Base-by-base conservation (phyloP, 176 grass and related monocot genomes). In the Lolium multiflorum region DNA sequence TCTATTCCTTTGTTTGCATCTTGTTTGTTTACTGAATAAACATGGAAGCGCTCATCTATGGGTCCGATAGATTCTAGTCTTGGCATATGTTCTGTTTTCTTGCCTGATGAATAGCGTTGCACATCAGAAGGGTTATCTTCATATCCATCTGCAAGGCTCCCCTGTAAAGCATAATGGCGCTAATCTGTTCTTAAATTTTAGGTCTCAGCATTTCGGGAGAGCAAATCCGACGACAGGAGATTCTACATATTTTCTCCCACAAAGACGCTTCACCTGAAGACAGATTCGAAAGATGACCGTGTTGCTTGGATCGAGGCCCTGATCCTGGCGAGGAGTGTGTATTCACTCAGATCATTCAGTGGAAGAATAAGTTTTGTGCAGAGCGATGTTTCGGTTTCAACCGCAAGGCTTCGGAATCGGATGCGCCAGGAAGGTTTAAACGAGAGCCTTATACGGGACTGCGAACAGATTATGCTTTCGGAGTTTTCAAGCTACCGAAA, bases 241-340 rank as follows among this genome's bases (percentile, higher is more conserved):
- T 94, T 97, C 79, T 97, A 97, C 86, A 90, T 97, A 87, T 97
- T 97, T 87, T 94, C 94, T 74, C 87, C 89, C 41, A 96, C 86
- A 67, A 92, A 95, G 79, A 94, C 90, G 1, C 86, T 92, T 84
- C 88, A 98, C 65, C 39, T 95, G 77, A 91, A 82, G 85, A 94
- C 89, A 1, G 85, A 90, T 84, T 92, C 88, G 0, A 91, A 90
- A 74, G 83, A 90, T 82, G 89, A 94, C 71, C 92, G 94, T 20
- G 88, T 90, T 51, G 59, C 88, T 70, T 96, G 89, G 89, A 92
- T 94, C 60, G 88, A 94, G 54, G 93, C 87, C 49, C 87, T 94
- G 81, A 89, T 92, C 64, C 21, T 92, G 59, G 82, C 87, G 78
- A 89, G 88, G 57, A 95, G 89, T 85, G 89, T 89, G 71, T 85